Evolutionary conservation across 1,284 basidiomycete species (phyloP), one percentile per base, ranked within the genome.

Genomic region (Taiwanofungus camphoratus): DNA sequence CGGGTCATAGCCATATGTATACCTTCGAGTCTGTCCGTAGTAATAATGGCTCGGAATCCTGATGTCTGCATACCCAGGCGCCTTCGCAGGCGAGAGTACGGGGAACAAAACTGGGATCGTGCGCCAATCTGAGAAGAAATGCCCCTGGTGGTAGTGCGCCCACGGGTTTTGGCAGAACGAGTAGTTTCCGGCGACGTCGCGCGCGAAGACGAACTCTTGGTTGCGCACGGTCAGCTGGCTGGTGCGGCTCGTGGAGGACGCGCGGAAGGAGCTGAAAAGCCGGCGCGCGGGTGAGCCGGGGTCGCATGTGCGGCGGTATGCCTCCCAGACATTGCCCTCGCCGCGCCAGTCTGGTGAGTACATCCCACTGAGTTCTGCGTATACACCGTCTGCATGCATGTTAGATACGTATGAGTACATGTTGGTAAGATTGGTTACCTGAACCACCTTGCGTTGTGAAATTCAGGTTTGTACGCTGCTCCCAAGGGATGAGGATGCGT

Each of bases 111-210:
- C 78, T 11, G 87, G 77, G 45, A 94, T 84, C 0, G 85, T 89
- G 15, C 93, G 73, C 86, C 90, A 95, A 62, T 97, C 93, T 15
- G 88, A 90, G 76, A 95, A 97, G 65, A 95, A 96, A 61, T 92
- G 92, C 6, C 92, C 92, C 59, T 96, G 92, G 33, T 76, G 74
- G 58, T 86, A 84, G 55, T 87, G 91, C 22, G 87, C 82, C 67
- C 87, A 85, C 0, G 93, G 92, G 34, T 80, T 71, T 21, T 70
- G 61, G 64, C 93, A 97, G 56, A 87, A 93, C 56, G 93, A 82
- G 51, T 78, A 75, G 15, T 71, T 68, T 45, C 78, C 72, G 38
- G 87, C 82, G 2, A 83, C 78, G 5, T 62, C 65, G 44, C 65
- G 61, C 15, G 68, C 66, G 60, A 89, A 94, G 4, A 54, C 56